These are phyloP conservation scores for Aspergillus incahuasiensis DNA, from an alignment of 495 filamentous ascomycete species.

Conservation along the genomic window DNA sequence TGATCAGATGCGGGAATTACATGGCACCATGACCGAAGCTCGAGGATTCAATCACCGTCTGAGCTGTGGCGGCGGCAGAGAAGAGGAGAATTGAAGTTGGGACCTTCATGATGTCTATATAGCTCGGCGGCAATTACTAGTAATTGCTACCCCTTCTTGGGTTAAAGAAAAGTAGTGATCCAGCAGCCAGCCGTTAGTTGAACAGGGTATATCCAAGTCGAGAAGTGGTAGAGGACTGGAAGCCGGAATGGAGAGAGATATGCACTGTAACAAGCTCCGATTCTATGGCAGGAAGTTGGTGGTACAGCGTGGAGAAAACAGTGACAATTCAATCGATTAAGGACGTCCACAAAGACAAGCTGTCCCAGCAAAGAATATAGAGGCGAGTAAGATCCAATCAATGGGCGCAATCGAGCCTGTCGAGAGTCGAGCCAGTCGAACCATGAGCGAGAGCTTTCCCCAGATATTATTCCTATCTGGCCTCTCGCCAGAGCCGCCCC, in stretches of 20 bases:
- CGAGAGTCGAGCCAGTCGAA: conserved; percentile 42
- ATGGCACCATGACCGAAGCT: conserved; percentile 73
- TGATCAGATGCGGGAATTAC: conserved; percentile 30
- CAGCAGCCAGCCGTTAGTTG: not conserved
- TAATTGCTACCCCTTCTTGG: not conserved
- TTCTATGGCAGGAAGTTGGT: conserved; percentile 25
- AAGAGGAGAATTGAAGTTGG: conserved; percentile 41
- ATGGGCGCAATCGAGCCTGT: conserved; percentile 44
- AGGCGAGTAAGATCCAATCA: conserved; percentile 42
- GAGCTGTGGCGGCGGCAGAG: conserved; percentile 52
- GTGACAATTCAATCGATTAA: conserved; percentile 44
- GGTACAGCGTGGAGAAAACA: conserved; percentile 39
- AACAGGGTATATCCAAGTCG: not conserved
- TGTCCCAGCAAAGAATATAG: conserved; percentile 32
- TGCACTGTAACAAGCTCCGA: not conserved
- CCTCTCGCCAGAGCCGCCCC: conserved; percentile 9
- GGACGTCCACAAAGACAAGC: conserved; percentile 45
- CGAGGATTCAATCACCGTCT: conserved; percentile 58
- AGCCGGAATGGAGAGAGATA: not conserved
- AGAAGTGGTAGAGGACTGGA: not conserved
- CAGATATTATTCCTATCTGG: conserved; percentile 12
- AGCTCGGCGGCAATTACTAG: not conserved
- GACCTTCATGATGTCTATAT: conserved; percentile 35
- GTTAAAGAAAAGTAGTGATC: not conserved
- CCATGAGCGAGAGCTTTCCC: conserved; percentile 5